These are phyloP conservation scores for Puccinia novopanici DNA, from an alignment of 1,284 basidiomycete species.

Conservation along the genomic window DNA sequence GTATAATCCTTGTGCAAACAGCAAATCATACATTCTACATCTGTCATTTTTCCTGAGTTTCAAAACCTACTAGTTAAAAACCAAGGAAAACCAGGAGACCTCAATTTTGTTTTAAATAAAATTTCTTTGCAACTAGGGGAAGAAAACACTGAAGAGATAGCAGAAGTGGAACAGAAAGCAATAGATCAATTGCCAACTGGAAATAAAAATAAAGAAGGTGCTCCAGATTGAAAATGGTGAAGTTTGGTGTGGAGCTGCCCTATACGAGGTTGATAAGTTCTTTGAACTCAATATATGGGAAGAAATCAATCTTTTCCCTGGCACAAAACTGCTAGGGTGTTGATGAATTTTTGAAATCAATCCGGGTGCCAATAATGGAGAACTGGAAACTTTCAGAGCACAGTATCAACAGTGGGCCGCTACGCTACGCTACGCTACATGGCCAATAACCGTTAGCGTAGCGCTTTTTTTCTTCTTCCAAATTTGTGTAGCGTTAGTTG, in stretches of 20 bases:
- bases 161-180: background rate
- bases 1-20: background rate
- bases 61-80: slow-evolving; percentile 8
- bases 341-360: slow-evolving; percentile 28
- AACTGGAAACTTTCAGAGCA: no score
- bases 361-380: no score
- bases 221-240: background rate
- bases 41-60: background rate
- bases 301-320: background rate
- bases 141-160: background rate
- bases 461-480: no score
- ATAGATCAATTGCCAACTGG: no score
- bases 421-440: no score
- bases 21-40: background rate
- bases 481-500: no score
- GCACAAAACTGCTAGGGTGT: background rate
- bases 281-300: background rate
- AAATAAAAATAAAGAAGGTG: background rate
- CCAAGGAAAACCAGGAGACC: background rate
- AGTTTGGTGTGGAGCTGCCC: background rate
- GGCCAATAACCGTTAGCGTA: no score
- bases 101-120: background rate
- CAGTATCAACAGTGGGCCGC: no score
- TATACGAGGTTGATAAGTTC: background rate
- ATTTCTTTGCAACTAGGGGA: background rate